phyloP scores from a whole-genome alignment of 75 land plant species.

The Sequoiadendron giganteum region DNA sequence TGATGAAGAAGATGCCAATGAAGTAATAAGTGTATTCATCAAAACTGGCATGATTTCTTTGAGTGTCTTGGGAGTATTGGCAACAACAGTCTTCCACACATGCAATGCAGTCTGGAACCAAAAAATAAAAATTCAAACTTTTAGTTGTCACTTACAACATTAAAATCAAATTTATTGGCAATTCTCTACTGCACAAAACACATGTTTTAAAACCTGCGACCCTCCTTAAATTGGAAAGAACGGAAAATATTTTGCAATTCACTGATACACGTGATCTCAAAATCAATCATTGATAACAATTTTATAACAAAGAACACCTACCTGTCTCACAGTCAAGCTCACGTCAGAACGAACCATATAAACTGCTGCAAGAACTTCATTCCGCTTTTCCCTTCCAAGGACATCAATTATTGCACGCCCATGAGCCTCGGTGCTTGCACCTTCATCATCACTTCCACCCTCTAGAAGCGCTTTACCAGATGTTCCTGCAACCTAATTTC shows the following conservation, averaged over 20 bases:
- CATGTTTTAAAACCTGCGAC: neutral
- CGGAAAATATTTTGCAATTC: neutral
- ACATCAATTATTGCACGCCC: constrained; percentile 97
- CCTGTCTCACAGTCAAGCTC: constrained; percentile 96
- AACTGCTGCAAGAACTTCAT: constrained; percentile 97
- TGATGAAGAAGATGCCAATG: constrained; percentile 92
- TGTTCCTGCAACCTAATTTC: constrained; percentile 92
- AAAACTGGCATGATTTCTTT: constrained; percentile 98
- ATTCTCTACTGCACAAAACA: neutral
- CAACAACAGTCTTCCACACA: constrained; percentile 99
- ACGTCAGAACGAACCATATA: constrained; percentile 99
- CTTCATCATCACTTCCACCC: constrained; percentile 99
- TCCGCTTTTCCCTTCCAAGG: constrained; percentile 85
- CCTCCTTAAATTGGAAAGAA: neutral
- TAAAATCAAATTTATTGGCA: neutral
- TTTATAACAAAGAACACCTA: constrained; percentile 51
- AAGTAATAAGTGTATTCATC: constrained; percentile 91
- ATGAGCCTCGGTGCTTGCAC: constrained; percentile 99
- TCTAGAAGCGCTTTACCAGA: constrained; percentile 97
- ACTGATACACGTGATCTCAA: neutral
- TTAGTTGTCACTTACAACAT: neutral
- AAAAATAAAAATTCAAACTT: neutral
- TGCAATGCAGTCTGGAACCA: constrained; percentile 87
- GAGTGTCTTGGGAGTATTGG: constrained; percentile 97
- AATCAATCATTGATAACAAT: neutral